Conservation (phyloP, 345 rosid genomes). For the Populus nigra region DNA sequence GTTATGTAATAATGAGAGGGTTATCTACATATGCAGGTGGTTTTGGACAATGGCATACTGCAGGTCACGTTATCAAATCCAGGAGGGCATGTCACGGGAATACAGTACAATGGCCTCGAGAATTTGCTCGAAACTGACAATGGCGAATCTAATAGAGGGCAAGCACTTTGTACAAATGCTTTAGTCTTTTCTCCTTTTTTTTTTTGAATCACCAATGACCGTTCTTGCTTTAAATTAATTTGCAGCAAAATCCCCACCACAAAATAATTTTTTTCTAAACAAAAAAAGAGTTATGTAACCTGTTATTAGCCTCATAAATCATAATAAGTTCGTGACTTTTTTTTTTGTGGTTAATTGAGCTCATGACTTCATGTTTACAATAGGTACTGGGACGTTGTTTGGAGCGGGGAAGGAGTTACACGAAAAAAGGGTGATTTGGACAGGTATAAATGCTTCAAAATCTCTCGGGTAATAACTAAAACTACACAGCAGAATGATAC, state of each 20-base stretch:
- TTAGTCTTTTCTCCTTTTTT: not conserved
- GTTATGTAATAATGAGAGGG: not conserved
- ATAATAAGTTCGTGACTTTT: not conserved
- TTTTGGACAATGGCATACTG: conserved; percentile 21
- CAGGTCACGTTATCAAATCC: conserved; percentile 14
- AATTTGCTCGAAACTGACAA: conserved; percentile 22
- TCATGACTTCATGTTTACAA: not conserved
- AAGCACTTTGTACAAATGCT: not conserved
- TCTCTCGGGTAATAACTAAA: not conserved
- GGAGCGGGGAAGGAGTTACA: conserved; percentile 14
- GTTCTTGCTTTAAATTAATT: not conserved
- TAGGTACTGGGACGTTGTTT: conserved; percentile 28
- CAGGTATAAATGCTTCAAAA: conserved; percentile 7
- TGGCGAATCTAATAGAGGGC: conserved; percentile 19
- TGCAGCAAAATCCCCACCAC: not conserved
- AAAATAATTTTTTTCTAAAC: too few relatives aligned
- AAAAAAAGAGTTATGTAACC: too few relatives aligned
- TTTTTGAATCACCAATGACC: not conserved
- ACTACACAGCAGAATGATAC: not conserved
- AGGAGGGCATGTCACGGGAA: conserved; percentile 18
- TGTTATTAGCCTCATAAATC: not conserved
- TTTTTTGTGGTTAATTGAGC: not conserved
- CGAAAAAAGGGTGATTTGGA: conserved; percentile 23
- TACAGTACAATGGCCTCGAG: conserved; percentile 22
- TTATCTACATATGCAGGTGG: conserved; percentile 10